Evolutionary conservation across 2,329 filamentous ascomycete species (phyloP).

Genomic region (Arthrobotrys megalospora): DNA sequence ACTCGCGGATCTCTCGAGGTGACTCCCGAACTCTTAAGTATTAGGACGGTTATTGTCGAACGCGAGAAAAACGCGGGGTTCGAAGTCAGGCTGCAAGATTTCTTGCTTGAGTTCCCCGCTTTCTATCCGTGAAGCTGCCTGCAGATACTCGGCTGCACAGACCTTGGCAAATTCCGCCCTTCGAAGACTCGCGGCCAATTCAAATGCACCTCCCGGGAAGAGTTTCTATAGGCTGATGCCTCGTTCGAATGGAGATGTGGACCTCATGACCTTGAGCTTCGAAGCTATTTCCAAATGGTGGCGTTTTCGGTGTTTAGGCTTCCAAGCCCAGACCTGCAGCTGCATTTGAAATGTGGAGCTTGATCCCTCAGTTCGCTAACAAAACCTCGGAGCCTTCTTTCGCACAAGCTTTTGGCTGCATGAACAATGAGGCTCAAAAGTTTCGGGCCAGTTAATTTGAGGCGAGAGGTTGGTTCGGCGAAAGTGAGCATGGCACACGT

Average conservation of each 20-base stretch:
- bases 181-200: not conserved
- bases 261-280: slow-evolving; percentile 14
- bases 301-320: slow-evolving; percentile 46
- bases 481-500: slow-evolving; percentile 7
- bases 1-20: slow-evolving; percentile 13
- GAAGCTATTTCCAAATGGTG: slow-evolving; percentile 1
- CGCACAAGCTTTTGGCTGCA: slow-evolving; percentile 32
- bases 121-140: not conserved
- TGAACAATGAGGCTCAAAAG: slow-evolving; percentile 41
- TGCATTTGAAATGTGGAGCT: not conserved
- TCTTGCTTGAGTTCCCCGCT: slow-evolving; percentile 14
- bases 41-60: not conserved
- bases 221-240: slow-evolving; percentile 10
- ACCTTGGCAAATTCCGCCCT: slow-evolving; percentile 17
- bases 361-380: slow-evolving; percentile 34
- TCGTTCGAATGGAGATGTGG: not conserved
- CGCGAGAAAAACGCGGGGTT: slow-evolving; percentile 42
- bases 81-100: slow-evolving; percentile 27
- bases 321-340: slow-evolving; percentile 24
- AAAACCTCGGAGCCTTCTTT: slow-evolving; percentile 33
- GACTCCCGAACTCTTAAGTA: not conserved
- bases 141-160: not conserved
- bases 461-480: slow-evolving; percentile 12
- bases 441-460: slow-evolving; percentile 1
- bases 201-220: not conserved